A percentile compares a stretch with the other conserved stretches of the same genome.
Conservation (phyloP, 1,284 basidiomycete genomes). For the Erythrobasidium hasegawianum region DNA sequence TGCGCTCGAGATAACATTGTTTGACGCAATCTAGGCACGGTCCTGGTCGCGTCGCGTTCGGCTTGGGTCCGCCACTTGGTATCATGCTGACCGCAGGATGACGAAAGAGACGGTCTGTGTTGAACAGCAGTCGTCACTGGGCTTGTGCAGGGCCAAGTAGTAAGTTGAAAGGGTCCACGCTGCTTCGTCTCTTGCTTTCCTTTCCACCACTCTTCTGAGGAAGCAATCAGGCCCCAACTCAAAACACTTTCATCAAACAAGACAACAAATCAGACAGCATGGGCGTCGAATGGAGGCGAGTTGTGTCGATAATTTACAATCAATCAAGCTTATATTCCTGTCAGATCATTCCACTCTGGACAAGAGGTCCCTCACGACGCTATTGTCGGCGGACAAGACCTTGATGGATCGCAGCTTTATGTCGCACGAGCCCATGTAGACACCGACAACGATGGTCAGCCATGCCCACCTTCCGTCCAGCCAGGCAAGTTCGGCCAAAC, state of each 20-base stretch:
- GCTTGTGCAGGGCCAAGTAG: too few relatives aligned
- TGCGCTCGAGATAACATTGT: too few relatives aligned
- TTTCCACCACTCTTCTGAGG: too few relatives aligned
- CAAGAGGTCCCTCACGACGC: slow-evolving; percentile 27
- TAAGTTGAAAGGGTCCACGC: too few relatives aligned
- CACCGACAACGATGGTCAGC: slow-evolving; percentile 8
- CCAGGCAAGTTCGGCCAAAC: slow-evolving; percentile 21
- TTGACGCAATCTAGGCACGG: too few relatives aligned
- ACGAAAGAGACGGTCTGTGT: too few relatives aligned
- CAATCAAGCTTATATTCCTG: not conserved
- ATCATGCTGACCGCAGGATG: too few relatives aligned
- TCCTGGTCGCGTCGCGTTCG: too few relatives aligned
- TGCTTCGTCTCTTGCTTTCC: too few relatives aligned
- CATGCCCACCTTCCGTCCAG: slow-evolving; percentile 11
- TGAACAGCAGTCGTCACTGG: too few relatives aligned
- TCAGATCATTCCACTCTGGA: slow-evolving; percentile 29
- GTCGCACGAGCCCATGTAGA: slow-evolving; percentile 27
- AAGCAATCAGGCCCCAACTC: not conserved
- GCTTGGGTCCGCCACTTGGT: too few relatives aligned
- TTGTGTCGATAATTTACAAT: not conserved
- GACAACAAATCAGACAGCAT: not conserved
- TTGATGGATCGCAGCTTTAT: slow-evolving; percentile 22
- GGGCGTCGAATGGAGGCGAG: slow-evolving; percentile 31
- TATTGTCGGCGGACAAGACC: slow-evolving; percentile 21
- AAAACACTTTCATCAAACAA: not conserved